Conservation (phyloP, 306 rosid species). For the Quercus dentata region DNA sequence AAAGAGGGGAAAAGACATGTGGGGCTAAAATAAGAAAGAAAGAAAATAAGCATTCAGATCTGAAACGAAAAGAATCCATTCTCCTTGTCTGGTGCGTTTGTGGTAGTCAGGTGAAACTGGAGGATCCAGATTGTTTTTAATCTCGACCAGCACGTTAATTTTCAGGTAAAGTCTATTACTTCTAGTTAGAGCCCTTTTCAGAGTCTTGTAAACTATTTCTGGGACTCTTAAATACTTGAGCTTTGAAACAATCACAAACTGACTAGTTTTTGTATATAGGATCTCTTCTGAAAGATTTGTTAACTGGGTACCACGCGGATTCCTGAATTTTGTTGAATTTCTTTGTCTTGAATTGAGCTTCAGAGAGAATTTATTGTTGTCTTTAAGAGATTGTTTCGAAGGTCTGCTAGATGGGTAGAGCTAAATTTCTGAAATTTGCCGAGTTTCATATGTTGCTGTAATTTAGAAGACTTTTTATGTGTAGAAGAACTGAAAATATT, state of each 20-base stretch:
- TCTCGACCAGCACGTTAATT: neutral
- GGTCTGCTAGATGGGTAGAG: neutral
- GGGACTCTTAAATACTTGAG: neutral
- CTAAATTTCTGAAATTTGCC: neutral
- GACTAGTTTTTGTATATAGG: neutral
- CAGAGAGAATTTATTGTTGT: conserved; percentile 1
- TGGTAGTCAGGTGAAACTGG: neutral
- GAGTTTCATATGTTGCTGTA: neutral
- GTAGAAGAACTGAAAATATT: neutral
- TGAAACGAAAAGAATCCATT: neutral
- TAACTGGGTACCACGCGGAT: neutral
- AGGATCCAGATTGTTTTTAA: neutral
- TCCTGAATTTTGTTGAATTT: neutral
- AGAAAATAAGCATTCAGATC: conserved; percentile 25
- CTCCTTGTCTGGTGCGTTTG: neutral
- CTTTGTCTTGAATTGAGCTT: neutral
- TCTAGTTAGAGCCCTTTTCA: neutral
- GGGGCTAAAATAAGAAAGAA: neutral
- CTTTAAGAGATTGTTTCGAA: neutral
- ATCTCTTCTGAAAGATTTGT: conserved; percentile 5
- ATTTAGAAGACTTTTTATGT: conserved; percentile 1
- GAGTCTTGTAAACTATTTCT: neutral
- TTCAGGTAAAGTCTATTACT: conserved; percentile 20
- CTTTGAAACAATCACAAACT: neutral
- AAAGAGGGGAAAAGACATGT: neutral